Percentiles rank a stretch among this genome's conserved stretches.
phyloP scores from a whole-genome alignment of 192 early-diverging fungal genomes.

The Linnemannia hyalina region DNA sequence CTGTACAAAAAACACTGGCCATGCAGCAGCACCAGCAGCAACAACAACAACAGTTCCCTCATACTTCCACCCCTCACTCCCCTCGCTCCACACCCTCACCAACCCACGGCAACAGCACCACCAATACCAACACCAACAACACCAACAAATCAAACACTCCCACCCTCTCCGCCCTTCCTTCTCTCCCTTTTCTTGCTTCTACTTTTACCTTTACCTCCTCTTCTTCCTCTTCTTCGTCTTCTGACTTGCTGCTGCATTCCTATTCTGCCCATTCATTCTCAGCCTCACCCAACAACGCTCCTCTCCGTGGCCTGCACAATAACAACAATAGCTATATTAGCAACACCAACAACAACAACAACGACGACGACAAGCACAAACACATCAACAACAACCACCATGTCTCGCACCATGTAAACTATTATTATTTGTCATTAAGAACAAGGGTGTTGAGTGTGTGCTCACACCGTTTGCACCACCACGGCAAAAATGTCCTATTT shows the following conservation, averaged over 20 bases:
- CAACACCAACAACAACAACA: not conserved
- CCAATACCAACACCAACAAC: not conserved
- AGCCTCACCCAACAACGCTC: not conserved
- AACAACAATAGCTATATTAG: no score
- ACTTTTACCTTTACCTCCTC: not conserved
- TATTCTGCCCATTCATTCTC: not conserved
- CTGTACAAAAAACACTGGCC: not conserved
- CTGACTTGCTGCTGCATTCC: conserved; percentile 5
- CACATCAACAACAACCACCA: not conserved
- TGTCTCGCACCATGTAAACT: conserved; percentile 26
- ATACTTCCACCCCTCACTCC: not conserved
- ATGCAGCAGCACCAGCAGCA: not conserved
- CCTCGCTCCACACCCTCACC: no score
- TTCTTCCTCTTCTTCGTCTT: not conserved
- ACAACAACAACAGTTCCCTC: not conserved
- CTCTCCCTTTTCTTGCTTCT: not conserved
- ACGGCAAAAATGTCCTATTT: not conserved
- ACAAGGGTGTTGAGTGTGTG: not conserved
- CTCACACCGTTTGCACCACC: not conserved
- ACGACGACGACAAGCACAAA: not conserved
- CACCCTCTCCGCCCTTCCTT: no score
- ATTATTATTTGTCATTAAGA: not conserved
- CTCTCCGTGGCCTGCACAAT: not conserved
- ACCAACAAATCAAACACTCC: not conserved
- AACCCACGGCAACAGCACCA: not conserved